Base-by-base conservation (phyloP, 306 rosid species). In the Ormosia emarginata region DNA sequence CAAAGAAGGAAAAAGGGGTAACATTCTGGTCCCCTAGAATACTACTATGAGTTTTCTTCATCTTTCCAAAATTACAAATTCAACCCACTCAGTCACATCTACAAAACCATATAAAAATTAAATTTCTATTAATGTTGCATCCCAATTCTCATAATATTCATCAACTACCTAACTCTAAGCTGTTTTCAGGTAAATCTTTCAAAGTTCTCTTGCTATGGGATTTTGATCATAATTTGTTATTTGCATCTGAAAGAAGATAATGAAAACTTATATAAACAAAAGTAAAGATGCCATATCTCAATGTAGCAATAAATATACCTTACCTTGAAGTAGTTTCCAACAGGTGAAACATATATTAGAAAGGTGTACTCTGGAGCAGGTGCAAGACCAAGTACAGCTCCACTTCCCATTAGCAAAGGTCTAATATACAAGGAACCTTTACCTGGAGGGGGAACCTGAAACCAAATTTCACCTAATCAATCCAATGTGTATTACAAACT, bases 281-380 rank as follows among this genome's bases (percentile, higher is more conserved):
- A 69, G 65, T 61, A 37, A 67, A 50, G 74, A 56, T 62, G 67
- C 32, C 40, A 9, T 13, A 71, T 53, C 58, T 40, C 12, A 17
- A 67, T 61, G 7, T 57, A 57, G 39, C 64, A 83, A 57, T 52
- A 7, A n/a, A 37, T 17, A 72, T 8, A 12, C 68, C 74, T 82
- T 79, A 91, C 99, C 99, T 95, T 93, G 83, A 93, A 95, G 90
- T 95, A 95, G 87, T 93, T 95, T 77, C 99, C 99, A 64, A 95
- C 99, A 32, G 99, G 98, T 17, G 99, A 92, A 88, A 95, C 99
- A 77, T 88, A 95, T 56, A 95, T 92, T 15, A 95, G 82, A 87
- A 95, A 95, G 56, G 97, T 95, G 86, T 93, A 95, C 90, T 95
- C 99, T 2, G 98, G 98, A 66, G 99, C 90, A 71, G 99, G 99